Base-by-base conservation (phyloP, 495 filamentous ascomycete genomes). In the Penicilliopsis zonata region DNA sequence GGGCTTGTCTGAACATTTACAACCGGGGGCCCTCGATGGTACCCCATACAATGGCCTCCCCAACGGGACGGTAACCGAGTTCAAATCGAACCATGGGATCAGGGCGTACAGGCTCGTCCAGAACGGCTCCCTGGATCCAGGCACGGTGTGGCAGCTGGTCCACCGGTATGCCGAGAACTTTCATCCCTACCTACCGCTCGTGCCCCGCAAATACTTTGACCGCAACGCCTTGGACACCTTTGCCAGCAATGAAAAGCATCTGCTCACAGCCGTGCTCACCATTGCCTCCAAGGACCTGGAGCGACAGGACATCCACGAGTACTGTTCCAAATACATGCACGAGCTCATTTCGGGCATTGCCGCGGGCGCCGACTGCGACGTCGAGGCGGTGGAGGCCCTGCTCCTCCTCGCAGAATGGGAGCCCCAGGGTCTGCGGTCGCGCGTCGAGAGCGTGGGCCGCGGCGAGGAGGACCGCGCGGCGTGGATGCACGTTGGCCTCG, bases 401-500 rank as follows among this genome's bases (percentile, higher is more conserved):
- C 57, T 79, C 6, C 44, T 79, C 7, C 59, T 77, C 9, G 74
- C 74, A 1, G 74, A 79, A 43, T 78, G 73, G 72, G 72, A 73
- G 22, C 74, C 74, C 1, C 74, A 78, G 21, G 67, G 68, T 3
- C 56, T 69, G 4, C 59, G 69, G 10, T 58, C 54, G 26, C 65
- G 39, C 10, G 52, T 63, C 15, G 67, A 70, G 36, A 55, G 65
- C 12, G 70, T 78, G 9, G 75, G 75, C 0, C 61, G 70, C 18
- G 75, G 74, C 7, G 72, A 78, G 48, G 75, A 80, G 47, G 75
- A 80, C 40, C 63, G 73, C 25, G 72, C 72, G 19, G 70, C 72
- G 3, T 80, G 75, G 75, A 78, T 78, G 74, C 74, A 78, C 46
- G 70, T 77, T 8, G 75, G 75, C 4, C 63, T 72, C 4, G 75